These are phyloP conservation scores for Mimosa pudica DNA, from an alignment of 306 rosid genomes.

Conservation along the genomic window DNA sequence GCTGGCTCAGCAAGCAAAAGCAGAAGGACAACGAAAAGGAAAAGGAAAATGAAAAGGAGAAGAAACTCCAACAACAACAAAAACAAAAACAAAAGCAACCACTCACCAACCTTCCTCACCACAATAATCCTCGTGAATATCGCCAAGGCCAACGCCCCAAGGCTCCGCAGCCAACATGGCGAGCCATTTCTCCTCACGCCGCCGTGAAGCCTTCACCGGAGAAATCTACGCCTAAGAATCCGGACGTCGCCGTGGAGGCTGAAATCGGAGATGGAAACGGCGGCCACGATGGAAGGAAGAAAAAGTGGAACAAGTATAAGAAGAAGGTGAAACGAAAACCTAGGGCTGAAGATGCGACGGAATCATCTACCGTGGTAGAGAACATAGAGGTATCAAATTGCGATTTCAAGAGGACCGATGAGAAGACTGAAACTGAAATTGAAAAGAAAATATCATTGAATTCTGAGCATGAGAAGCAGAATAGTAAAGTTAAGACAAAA, in stretches of 20 bases:
- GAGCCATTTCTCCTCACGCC: neutral
- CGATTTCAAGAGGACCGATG: constrained; percentile 16
- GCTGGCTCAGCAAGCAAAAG: constrained; percentile 46
- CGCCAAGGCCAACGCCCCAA: neutral
- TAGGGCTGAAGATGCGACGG: constrained; percentile 2
- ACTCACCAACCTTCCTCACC: neutral
- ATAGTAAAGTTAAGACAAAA: neutral
- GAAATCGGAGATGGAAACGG: constrained; percentile 4
- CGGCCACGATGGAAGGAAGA: constrained; percentile 17
- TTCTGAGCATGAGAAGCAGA: constrained; percentile 12
- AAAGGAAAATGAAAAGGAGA: neutral
- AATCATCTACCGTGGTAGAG: constrained; percentile 7
- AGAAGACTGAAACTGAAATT: constrained; percentile 3
- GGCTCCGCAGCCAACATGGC: constrained; percentile 3
- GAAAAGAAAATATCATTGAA: constrained; percentile 25
- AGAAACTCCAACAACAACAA: constrained; percentile 10
- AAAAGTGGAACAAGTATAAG: neutral
- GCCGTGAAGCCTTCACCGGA: neutral
- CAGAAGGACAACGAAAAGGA: neutral
- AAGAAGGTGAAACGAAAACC: neutral
- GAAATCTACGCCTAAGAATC: neutral
- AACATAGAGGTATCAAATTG: constrained; percentile 6
- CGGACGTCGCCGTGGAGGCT: neutral
- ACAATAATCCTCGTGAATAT: constrained; percentile 21
- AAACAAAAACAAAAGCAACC: constrained; percentile 12